A percentile compares a stretch with the other conserved stretches of the same genome.
Conservation (phyloP, 2,329 filamentous ascomycete species). For the Cladophialophora exuberans region DNA sequence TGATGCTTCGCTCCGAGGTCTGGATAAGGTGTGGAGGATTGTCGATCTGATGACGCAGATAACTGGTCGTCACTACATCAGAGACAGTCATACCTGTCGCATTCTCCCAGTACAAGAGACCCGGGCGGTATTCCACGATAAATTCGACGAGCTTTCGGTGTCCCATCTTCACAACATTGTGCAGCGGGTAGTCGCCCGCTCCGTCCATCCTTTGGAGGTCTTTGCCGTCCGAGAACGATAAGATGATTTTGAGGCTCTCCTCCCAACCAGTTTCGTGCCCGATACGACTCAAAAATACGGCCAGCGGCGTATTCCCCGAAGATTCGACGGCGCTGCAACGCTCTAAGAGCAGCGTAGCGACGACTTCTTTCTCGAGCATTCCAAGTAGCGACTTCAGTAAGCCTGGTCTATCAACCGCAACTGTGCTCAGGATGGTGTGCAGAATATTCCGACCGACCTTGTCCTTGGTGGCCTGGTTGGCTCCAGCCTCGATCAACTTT, state of each 20-base stretch:
- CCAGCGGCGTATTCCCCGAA: conserved; percentile 66
- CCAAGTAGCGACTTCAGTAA: conserved; percentile 63
- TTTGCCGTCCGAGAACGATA: conserved; percentile 60
- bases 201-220: conserved; percentile 52
- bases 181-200: conserved; percentile 49
- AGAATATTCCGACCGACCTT: conserved; percentile 67
- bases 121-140: conserved; percentile 62
- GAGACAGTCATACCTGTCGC: conserved; percentile 73
- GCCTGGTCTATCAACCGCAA: conserved; percentile 41
- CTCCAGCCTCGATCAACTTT: conserved; percentile 67
- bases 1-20: conserved; percentile 3
- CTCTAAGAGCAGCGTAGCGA: conserved; percentile 39
- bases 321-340: conserved; percentile 54
- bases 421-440: conserved; percentile 56
- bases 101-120: conserved; percentile 71
- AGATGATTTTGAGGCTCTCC: conserved; percentile 49
- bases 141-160: conserved; percentile 58
- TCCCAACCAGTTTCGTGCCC: conserved; percentile 30
- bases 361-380: conserved; percentile 58
- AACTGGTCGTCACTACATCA: conserved; percentile 66
- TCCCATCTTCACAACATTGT: conserved; percentile 39
- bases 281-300: conserved; percentile 54
- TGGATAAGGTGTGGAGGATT: conserved; percentile 15
- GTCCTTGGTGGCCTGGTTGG: conserved; percentile 69
- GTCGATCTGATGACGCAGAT: conserved; percentile 34